Percentiles rank a stretch among this genome's conserved stretches.
These are phyloP conservation scores for Podochytrium sp. DNA, from an alignment of 192 early-diverging fungal species.

Conservation along the genomic window DNA sequence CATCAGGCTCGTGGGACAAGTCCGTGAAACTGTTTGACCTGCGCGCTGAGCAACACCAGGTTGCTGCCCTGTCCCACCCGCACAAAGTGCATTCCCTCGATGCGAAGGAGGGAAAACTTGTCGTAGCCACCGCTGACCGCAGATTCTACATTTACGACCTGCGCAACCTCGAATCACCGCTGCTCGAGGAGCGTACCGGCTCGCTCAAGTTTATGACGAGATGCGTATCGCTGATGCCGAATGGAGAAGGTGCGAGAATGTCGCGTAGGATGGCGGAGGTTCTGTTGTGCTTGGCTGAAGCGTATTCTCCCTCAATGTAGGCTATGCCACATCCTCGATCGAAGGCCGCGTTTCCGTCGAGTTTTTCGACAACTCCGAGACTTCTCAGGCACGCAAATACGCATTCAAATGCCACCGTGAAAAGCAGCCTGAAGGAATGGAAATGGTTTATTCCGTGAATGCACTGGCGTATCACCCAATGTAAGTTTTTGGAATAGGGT, in stretches of 20 bases:
- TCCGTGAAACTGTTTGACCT: slow-evolving; percentile 80
- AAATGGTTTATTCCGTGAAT: slow-evolving; percentile 13
- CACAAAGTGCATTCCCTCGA: slow-evolving; percentile 90
- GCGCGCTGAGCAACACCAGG: slow-evolving; percentile 45
- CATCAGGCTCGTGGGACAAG: slow-evolving; percentile 94
- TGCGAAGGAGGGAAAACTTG: slow-evolving; percentile 62
- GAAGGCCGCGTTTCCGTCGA: slow-evolving; percentile 96
- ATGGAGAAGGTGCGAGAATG: slow-evolving; percentile 59
- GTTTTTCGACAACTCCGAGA: slow-evolving; percentile 75
- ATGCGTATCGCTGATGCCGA: slow-evolving; percentile 83
- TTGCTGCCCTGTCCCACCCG: slow-evolving; percentile 58
- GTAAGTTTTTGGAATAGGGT: slow-evolving; percentile 8
- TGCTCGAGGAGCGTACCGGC: slow-evolving; percentile 70
- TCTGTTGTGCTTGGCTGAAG: too few relatives aligned
- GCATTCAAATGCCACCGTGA: slow-evolving; percentile 97
- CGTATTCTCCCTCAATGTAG: slow-evolving; percentile 37
- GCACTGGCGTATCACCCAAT: slow-evolving; percentile 26
- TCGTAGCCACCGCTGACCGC: slow-evolving; percentile 83
- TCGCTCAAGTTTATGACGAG: slow-evolving; percentile 90
- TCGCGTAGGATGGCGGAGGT: too few relatives aligned
- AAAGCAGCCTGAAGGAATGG: slow-evolving; percentile 61
- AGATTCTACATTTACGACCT: slow-evolving; percentile 84
- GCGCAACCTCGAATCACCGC: slow-evolving; percentile 74
- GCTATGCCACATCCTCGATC: slow-evolving; percentile 89
- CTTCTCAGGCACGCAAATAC: slow-evolving; percentile 81